Evolutionary conservation across 495 filamentous ascomycete genomes (phyloP).

Genomic region (Podospora appendiculata): DNA sequence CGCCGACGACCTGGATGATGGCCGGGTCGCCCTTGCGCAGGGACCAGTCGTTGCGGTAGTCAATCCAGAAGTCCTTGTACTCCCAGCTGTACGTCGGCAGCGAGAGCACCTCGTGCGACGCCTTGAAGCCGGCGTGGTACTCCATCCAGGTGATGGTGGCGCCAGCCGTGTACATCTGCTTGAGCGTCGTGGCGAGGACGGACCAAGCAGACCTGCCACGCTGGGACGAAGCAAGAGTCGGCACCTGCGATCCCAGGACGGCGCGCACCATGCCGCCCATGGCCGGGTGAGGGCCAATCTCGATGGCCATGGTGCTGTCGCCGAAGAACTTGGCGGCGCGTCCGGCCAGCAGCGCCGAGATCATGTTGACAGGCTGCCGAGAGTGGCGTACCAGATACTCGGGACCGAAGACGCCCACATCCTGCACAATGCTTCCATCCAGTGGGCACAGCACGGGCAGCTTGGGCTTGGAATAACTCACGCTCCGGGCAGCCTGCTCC

Average conservation of each 20-base stretch:
- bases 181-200: slow-evolving; percentile 46
- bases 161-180: slow-evolving; percentile 51
- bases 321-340: slow-evolving; percentile 33
- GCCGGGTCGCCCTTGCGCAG: slow-evolving; percentile 51
- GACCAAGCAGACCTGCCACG: slow-evolving; percentile 49
- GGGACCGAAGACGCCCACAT: slow-evolving; percentile 40
- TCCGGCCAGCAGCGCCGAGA: slow-evolving; percentile 49
- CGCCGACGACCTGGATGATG: slow-evolving; percentile 20
- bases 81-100: slow-evolving; percentile 70
- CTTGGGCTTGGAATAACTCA: slow-evolving; percentile 51
- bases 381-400: slow-evolving; percentile 59
- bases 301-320: slow-evolving; percentile 46
- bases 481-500: slow-evolving; percentile 40
- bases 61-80: slow-evolving; percentile 72
- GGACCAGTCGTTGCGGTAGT: slow-evolving; percentile 57
- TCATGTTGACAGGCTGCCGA: slow-evolving; percentile 65
- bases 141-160: slow-evolving; percentile 63
- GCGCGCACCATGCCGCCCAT: slow-evolving; percentile 58
- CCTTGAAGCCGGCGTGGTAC: slow-evolving; percentile 59
- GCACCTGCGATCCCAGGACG: slow-evolving; percentile 40
- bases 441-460: slow-evolving; percentile 63
- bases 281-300: slow-evolving; percentile 60
- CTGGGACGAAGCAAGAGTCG: slow-evolving; percentile 42
- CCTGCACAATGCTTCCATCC: slow-evolving; percentile 49
- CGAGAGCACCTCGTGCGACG: slow-evolving; percentile 46